A percentile compares a stretch with the other conserved stretches of the same genome.
These are phyloP conservation scores for Daphne laureola DNA, from an alignment of 441 rosid species.

Conservation along the genomic window DNA sequence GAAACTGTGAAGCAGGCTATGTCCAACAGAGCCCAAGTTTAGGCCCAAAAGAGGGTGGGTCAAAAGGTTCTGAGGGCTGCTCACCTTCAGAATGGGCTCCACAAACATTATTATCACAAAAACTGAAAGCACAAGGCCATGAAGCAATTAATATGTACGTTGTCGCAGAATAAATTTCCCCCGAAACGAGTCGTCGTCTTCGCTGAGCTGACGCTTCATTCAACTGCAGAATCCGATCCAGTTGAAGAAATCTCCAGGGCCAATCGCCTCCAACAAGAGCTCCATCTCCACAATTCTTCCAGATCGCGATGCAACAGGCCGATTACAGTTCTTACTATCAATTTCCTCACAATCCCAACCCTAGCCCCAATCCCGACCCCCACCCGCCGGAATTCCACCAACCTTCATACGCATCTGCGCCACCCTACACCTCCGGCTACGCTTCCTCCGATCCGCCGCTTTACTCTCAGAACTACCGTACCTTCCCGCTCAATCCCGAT, in stretches of 20 bases:
- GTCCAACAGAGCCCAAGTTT: no score
- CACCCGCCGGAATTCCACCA: slow-evolving; percentile 41
- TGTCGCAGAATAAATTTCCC: no score
- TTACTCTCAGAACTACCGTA: slow-evolving; percentile 40
- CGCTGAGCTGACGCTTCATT: no score
- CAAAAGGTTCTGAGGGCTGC: no score
- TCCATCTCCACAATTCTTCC: not conserved
- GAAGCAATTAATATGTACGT: no score
- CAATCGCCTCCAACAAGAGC: not conserved
- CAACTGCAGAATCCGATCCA: slow-evolving; percentile 11
- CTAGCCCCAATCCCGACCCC: slow-evolving; percentile 25
- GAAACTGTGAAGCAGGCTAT: no score
- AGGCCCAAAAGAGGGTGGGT: no score
- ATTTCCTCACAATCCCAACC: slow-evolving; percentile 37
- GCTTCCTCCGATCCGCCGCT: slow-evolving; percentile 42
- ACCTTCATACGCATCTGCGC: slow-evolving; percentile 75
- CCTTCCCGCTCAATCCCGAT: slow-evolving; percentile 52
- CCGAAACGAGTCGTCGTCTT: no score
- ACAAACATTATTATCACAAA: no score
- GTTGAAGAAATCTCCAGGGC: not conserved
- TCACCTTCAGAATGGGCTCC: no score
- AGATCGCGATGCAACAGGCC: slow-evolving; percentile 63
- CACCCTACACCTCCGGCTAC: slow-evolving; percentile 57
- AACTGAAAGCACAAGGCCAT: no score
- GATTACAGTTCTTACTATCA: slow-evolving; percentile 63